phyloP scores from a whole-genome alignment of 495 filamentous ascomycete genomes.

The Daldinia decipiens region DNA sequence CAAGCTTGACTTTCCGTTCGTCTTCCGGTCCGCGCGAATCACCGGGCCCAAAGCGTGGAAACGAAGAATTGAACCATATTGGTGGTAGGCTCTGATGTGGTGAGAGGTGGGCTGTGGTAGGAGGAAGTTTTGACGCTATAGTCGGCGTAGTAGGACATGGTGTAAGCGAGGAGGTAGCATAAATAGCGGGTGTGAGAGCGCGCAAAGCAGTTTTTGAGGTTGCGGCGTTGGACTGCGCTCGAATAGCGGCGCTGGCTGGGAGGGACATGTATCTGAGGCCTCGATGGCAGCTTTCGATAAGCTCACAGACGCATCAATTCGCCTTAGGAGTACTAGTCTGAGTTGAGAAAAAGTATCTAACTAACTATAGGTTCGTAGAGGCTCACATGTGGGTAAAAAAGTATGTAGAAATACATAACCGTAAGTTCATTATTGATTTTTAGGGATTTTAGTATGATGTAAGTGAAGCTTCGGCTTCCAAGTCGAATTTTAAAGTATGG shows the following conservation, averaged over 20 bases:
- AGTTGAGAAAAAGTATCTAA: constrained; percentile 3
- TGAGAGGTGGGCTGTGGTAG: constrained; percentile 9
- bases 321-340: background rate
- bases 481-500: constrained; percentile 32
- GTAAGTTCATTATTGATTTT: constrained; percentile 7
- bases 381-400: constrained; percentile 1
- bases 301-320: constrained; percentile 41
- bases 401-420: constrained; percentile 26
- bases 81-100: constrained; percentile 38
- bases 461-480: constrained; percentile 42
- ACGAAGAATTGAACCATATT: constrained; percentile 52
- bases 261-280: constrained; percentile 47
- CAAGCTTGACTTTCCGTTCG: constrained; percentile 87
- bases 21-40: constrained; percentile 61
- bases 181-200: constrained; percentile 28
- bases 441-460: constrained; percentile 38
- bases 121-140: constrained; percentile 6
- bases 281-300: constrained; percentile 37
- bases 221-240: constrained; percentile 45
- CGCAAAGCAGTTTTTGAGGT: constrained; percentile 38
- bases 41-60: constrained; percentile 40
- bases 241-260: constrained; percentile 41
- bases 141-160: constrained; percentile 24
- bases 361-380: constrained; percentile 9
- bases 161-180: constrained; percentile 11